phyloP scores from a whole-genome alignment of 352 stramenopile genomes.

The Hyaloperonospora brassicae region DNA sequence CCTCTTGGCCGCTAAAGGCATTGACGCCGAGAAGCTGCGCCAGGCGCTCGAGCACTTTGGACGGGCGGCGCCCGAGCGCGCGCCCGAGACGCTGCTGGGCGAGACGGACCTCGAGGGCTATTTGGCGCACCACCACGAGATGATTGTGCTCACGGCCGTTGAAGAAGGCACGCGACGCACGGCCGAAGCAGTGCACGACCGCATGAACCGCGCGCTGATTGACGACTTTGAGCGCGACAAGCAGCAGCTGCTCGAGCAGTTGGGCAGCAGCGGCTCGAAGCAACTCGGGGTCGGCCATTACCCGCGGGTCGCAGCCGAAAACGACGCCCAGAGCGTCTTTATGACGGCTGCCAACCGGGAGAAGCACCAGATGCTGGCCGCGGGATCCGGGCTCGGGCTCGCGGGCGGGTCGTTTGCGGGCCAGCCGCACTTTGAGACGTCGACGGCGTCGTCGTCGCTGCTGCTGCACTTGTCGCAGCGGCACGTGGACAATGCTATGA shows the following conservation, averaged over 20 bases:
- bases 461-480: constrained; percentile 55
- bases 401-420: constrained; percentile 38
- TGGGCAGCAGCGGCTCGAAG: constrained; percentile 42
- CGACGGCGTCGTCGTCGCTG: constrained; percentile 13
- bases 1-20: constrained; percentile 72
- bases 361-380: constrained; percentile 26
- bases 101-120: constrained; percentile 84
- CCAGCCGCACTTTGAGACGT: constrained; percentile 47
- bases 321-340: constrained; percentile 38
- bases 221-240: constrained; percentile 79
- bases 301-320: constrained; percentile 40
- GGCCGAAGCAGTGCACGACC: constrained; percentile 71
- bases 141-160: constrained; percentile 87
- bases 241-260: constrained; percentile 60
- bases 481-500: constrained; percentile 59
- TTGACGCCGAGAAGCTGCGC: constrained; percentile 82
- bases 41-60: constrained; percentile 78
- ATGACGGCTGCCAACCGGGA: constrained; percentile 21
- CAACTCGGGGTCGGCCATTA: constrained; percentile 67
- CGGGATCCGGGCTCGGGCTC: constrained; percentile 36
- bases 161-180: constrained; percentile 79
- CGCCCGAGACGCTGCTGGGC: constrained; percentile 72
- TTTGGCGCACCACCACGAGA: constrained; percentile 86
- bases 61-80: constrained; percentile 59
- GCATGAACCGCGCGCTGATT: constrained; percentile 82